Conservation (phyloP, 1,139 yeast species). For the Saccharomycopsis hybrid region DNA sequence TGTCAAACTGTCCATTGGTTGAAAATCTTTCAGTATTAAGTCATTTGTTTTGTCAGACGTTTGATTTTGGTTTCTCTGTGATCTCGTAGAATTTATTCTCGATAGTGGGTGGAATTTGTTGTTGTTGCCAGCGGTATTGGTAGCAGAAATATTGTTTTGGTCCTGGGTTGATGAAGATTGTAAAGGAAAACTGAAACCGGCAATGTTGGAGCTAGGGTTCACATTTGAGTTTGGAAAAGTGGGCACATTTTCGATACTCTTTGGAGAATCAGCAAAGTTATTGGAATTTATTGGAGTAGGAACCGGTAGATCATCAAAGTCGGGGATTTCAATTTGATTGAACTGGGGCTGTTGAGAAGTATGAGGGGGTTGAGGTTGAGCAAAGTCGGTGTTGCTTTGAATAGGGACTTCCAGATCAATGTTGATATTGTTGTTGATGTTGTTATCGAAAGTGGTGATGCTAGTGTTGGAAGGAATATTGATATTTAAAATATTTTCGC, state of each 20-base stretch:
- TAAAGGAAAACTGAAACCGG: slow-evolving; percentile 19
- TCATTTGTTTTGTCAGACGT: too few relatives aligned
- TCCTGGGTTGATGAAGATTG: not conserved
- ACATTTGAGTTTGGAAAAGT: not conserved
- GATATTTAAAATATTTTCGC: too few relatives aligned
- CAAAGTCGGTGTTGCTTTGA: not conserved
- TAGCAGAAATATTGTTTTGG: too few relatives aligned
- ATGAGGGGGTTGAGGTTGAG: not conserved
- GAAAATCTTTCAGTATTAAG: too few relatives aligned
- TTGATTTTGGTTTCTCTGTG: not conserved
- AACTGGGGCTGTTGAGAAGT: slow-evolving; percentile 1
- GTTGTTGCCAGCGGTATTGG: not conserved
- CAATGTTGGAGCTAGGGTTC: not conserved
- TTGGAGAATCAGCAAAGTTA: not conserved
- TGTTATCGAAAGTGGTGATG: not conserved
- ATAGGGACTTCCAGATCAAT: not conserved
- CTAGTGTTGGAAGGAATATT: slow-evolving; percentile 1
- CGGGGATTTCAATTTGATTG: slow-evolving; percentile 20
- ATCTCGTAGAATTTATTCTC: slow-evolving; percentile 7
- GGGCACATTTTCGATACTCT: not conserved
- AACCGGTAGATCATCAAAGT: slow-evolving; percentile 13
- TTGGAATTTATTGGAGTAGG: slow-evolving; percentile 1
- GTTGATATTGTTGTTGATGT: not conserved
- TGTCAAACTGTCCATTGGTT: too few relatives aligned
- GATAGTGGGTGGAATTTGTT: slow-evolving; percentile 5